Evolutionary conservation across 176 grass and related monocot species (phyloP), one percentile per base, ranked within the genome.

Genomic region (Chloris gayana): DNA sequence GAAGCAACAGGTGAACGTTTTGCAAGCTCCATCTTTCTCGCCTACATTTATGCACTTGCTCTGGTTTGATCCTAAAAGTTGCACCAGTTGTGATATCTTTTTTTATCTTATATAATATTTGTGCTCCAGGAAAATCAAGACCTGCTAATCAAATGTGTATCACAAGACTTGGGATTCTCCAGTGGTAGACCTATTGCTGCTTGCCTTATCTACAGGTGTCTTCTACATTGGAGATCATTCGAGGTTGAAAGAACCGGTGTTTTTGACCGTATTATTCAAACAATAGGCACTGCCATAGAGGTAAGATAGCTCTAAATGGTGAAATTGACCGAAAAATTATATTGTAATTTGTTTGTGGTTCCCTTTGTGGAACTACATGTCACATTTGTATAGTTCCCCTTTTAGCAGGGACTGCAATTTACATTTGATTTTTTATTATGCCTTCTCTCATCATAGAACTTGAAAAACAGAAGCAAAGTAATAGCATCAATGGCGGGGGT

Each of bases 191-290:
- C 93, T 53, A 95, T 99, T 82, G 93, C 93, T 73, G 93, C 93
- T 93, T 95, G 90, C 46, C 85, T 99, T 83, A 91, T 96, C 83
- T 99, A 96, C 77, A 95, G 80, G 84, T 96, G 97, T 74, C 92
- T 99, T 85, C 91, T 93, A 78, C 93, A 99, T 61, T 99, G 97
- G 97, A 95, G 97, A 93, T 96, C 97, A 84, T 99, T 99, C 77
- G 97, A 99, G 87, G 97, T 99, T 82, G 97, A 99, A 80, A 93
- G 93, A 74, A 99, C 97, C 64, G 90, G 86, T 86, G 86, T 93
- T 82, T 99, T 99, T 9, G 97, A 99, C 50, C 97, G 89, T 32
- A 88, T 99, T 82, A 96, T 96, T 72, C 97, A 99, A 91, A 89
- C 88, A 71, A 96, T 99, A 49, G 88, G 97, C 73, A 89, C 93